Percentiles rank a stretch among this genome's conserved stretches.
Evolutionary conservation across 2,329 filamentous ascomycete genomes (phyloP).

Genomic region (Neobulgaria alba): DNA sequence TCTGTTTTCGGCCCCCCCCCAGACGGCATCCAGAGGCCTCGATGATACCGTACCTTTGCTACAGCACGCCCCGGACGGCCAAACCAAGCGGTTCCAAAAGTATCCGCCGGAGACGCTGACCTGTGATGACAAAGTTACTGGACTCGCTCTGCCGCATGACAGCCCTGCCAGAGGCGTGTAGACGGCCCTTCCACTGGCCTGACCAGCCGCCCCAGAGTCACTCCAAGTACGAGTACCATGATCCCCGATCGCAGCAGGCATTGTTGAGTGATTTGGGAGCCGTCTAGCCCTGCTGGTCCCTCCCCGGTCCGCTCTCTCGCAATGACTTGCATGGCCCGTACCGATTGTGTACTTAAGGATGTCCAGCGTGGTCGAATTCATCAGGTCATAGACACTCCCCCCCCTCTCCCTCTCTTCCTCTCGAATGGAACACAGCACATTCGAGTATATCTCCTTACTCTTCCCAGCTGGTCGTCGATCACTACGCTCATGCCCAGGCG

Average conservation of each 20-base stretch:
- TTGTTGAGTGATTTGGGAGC: conserved; percentile 11
- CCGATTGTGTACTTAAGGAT: conserved; percentile 14
- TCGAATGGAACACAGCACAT: conserved; percentile 2
- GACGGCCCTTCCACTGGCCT: conserved; percentile 28
- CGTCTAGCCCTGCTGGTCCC: conserved; percentile 11
- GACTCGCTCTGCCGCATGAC: conserved; percentile 2
- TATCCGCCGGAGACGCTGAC: background rate
- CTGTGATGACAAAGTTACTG: conserved; percentile 7
- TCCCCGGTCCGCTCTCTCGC: conserved; percentile 22
- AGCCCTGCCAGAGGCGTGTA: conserved; percentile 10
- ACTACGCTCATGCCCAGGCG: background rate
- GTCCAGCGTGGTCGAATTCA: conserved; percentile 17
- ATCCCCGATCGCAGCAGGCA: conserved; percentile 27
- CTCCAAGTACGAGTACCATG: conserved; percentile 37
- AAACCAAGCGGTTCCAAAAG: no score
- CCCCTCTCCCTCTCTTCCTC: conserved; percentile 1
- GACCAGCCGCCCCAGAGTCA: conserved; percentile 39
- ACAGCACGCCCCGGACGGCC: no score
- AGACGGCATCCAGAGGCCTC: no score
- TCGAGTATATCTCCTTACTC: conserved; percentile 2
- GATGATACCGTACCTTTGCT: no score
- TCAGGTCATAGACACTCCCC: conserved; percentile 19
- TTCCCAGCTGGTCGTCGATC: conserved; percentile 6
- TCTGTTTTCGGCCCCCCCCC: no score
- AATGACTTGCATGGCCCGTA: conserved; percentile 22